A percentile compares a stretch with the other conserved stretches of the same genome.
These are phyloP conservation scores for Medicago truncatula DNA, from an alignment of 306 rosid genomes.

Conservation along the genomic window MtrunA17r5.0-ANR NC_053047.1:33033001-33033500, in stretches of 20 bases:
- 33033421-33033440: constrained; percentile 54
- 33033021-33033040: too few species aligned
- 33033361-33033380: constrained; percentile 27
- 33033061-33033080: too few species aligned
- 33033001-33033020: too few species aligned
- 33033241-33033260: constrained; percentile 7
- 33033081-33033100: too few species aligned
- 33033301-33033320: not conserved
- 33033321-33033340: constrained; percentile 3
- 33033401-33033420: constrained; percentile 59
- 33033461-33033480: constrained; percentile 62
- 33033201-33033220: not conserved
- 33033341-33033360: not conserved
- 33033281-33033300: not conserved
- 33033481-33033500: constrained; percentile 35
- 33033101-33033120: too few species aligned
- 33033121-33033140: too few species aligned
- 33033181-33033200: not conserved
- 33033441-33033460: constrained; percentile 52
- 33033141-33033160: too few species aligned
- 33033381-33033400: constrained; percentile 33
- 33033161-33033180: not conserved
- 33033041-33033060: too few species aligned
- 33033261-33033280: constrained; percentile 11
- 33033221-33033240: constrained; percentile 5